Evolutionary conservation across 2,329 filamentous ascomycete genomes (phyloP).

Genomic region (Aspergillus puulaauensis): DNA sequence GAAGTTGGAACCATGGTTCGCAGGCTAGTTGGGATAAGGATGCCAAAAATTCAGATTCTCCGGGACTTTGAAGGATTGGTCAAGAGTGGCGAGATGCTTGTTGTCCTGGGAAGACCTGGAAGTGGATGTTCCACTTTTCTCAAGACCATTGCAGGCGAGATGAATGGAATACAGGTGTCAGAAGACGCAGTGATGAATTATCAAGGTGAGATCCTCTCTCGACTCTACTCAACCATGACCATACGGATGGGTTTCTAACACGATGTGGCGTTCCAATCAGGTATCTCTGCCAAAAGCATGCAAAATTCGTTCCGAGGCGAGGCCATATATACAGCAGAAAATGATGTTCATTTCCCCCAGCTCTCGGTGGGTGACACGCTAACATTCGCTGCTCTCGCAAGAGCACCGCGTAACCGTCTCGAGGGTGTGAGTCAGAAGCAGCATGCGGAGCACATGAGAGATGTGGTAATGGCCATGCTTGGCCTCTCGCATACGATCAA

Average conservation of each 20-base stretch:
- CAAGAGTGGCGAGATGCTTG: slow-evolving; percentile 56
- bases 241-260: background rate
- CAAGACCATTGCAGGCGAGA: slow-evolving; percentile 81
- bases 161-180: slow-evolving; percentile 75
- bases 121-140: slow-evolving; percentile 76
- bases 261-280: background rate
- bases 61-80: slow-evolving; percentile 64
- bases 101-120: slow-evolving; percentile 55
- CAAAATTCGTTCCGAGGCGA: slow-evolving; percentile 69
- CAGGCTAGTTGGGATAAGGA: slow-evolving; percentile 33
- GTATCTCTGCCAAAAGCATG: slow-evolving; percentile 58
- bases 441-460: slow-evolving; percentile 45
- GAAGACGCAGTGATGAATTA: slow-evolving; percentile 75
- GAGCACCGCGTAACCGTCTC: slow-evolving; percentile 47
- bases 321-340: slow-evolving; percentile 82
- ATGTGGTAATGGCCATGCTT: slow-evolving; percentile 47
- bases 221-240: background rate
- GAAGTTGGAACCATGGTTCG: slow-evolving; percentile 35
- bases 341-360: slow-evolving; percentile 79
- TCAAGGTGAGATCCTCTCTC: slow-evolving; percentile 43
- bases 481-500: slow-evolving; percentile 52
- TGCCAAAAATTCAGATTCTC: slow-evolving; percentile 60
- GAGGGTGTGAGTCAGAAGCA: slow-evolving; percentile 43
- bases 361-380: slow-evolving; percentile 77
- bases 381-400: slow-evolving; percentile 72